Conservation (phyloP, 1,284 basidiomycete species). For the Waitea zeae region DNA sequence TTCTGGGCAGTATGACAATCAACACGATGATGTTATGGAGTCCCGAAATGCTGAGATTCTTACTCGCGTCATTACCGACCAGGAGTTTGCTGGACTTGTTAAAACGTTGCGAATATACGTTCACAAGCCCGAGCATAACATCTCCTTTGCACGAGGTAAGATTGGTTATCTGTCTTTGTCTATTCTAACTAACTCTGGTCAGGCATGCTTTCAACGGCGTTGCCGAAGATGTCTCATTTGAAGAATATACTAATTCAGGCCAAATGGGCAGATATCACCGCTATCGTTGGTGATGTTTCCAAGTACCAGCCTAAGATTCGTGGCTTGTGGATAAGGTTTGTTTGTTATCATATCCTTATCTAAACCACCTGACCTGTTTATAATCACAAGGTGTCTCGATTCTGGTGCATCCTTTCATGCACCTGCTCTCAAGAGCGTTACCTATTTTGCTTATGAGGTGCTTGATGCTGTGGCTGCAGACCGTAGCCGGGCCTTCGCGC, state of each 20-base stretch:
- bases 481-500: slow-evolving; percentile 12
- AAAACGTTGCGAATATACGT: slow-evolving; percentile 41
- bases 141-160: slow-evolving; percentile 46
- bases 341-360: slow-evolving; percentile 4
- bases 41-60: slow-evolving; percentile 51
- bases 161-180: slow-evolving; percentile 1
- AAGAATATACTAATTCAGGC: slow-evolving; percentile 44
- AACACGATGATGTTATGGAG: slow-evolving; percentile 4
- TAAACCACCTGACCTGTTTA: not conserved
- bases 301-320: slow-evolving; percentile 29
- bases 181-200: not conserved
- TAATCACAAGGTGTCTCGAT: slow-evolving; percentile 25
- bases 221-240: slow-evolving; percentile 41
- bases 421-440: slow-evolving; percentile 38
- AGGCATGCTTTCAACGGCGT: slow-evolving; percentile 53
- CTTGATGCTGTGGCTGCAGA: no score
- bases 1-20: slow-evolving; percentile 11
- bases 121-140: slow-evolving; percentile 26
- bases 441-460: slow-evolving; percentile 35
- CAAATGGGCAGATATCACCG: slow-evolving; percentile 29
- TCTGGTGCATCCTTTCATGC: slow-evolving; percentile 30
- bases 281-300: slow-evolving; percentile 34
- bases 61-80: slow-evolving; percentile 43
- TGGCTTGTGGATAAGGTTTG: slow-evolving; percentile 35
- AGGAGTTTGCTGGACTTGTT: slow-evolving; percentile 37